phyloP scores from a whole-genome alignment of 2,329 filamentous ascomycete genomes.

The Tolypocladium cylindrosporum region DNA sequence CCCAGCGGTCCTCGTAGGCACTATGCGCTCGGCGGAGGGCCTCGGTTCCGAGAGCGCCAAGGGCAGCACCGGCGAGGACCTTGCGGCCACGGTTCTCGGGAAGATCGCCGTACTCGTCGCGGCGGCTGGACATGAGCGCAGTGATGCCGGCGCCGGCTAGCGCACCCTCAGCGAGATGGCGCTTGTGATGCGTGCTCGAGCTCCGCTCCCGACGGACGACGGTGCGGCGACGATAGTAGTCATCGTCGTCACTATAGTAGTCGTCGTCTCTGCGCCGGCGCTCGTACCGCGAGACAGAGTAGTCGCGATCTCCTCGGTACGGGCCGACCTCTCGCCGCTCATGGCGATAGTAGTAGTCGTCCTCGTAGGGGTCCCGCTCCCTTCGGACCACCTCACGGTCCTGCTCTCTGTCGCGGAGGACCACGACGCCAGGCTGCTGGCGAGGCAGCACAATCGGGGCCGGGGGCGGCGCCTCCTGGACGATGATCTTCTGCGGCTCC shows the following conservation, averaged over 20 bases:
- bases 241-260: conserved; percentile 36
- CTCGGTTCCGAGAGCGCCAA: conserved; percentile 54
- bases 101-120: conserved; percentile 38
- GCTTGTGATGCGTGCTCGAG: conserved; percentile 40
- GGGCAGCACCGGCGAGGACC: conserved; percentile 49
- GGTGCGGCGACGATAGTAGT: conserved; percentile 35
- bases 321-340: conserved; percentile 33
- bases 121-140: conserved; percentile 47
- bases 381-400: conserved; percentile 22
- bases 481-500: conserved; percentile 49
- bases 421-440: conserved; percentile 33
- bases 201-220: conserved; percentile 42
- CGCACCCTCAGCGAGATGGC: conserved; percentile 54
- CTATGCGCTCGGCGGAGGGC: conserved; percentile 49
- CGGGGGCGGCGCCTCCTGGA: conserved; percentile 45
- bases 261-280: conserved; percentile 30
- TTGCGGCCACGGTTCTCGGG: conserved; percentile 45
- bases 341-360: conserved; percentile 43
- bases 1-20: conserved; percentile 45
- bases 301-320: conserved; percentile 23
- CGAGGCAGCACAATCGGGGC: conserved; percentile 40
- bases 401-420: conserved; percentile 31
- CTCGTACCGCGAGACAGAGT: conserved; percentile 24
- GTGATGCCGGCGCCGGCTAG: conserved; percentile 52
- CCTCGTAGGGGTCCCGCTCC: conserved; percentile 27